These are phyloP conservation scores for Nepenthes mirabilis DNA, from an alignment of 148 eudicot genomes.

Conservation along the genomic window DNA sequence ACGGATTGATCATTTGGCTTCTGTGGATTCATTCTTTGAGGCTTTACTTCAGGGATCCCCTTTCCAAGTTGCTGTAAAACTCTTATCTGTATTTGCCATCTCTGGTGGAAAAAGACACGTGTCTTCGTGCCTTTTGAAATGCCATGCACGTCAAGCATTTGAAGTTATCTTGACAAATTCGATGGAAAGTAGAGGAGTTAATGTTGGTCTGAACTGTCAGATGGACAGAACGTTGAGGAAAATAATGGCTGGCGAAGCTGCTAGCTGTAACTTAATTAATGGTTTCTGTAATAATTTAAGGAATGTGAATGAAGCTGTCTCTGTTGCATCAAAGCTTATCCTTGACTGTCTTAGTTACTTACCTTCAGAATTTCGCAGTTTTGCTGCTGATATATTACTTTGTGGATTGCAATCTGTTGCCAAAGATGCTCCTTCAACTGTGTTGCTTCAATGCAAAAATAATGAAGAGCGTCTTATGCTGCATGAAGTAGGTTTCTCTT, in stretches of 20 bases:
- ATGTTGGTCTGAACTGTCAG: constrained; percentile 1
- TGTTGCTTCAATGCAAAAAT: constrained; percentile 46
- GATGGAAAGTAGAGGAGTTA: constrained; percentile 8
- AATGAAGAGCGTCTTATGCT: constrained; percentile 60
- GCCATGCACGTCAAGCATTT: constrained; percentile 66
- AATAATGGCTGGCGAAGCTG: no score
- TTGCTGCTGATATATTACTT: constrained; percentile 73
- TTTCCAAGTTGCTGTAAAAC: constrained; percentile 60
- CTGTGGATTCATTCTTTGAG: constrained; percentile 54
- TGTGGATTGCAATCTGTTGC: constrained; percentile 49
- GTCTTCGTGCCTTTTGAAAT: constrained; percentile 62
- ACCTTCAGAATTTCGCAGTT: constrained; percentile 61
- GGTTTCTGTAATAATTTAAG: constrained; percentile 7
- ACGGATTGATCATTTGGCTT: constrained; percentile 65
- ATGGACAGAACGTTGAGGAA: background rate
- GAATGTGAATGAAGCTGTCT: constrained; percentile 14
- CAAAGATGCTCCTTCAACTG: constrained; percentile 53
- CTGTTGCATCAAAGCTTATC: constrained; percentile 37
- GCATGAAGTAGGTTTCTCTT: constrained; percentile 75
- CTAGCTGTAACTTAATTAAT: no score
- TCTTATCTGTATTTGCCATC: constrained; percentile 54
- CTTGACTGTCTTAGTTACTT: constrained; percentile 66
- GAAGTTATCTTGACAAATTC: constrained; percentile 40
- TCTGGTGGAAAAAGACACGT: constrained; percentile 65
- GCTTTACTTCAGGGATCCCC: constrained; percentile 61